Evolutionary conservation across 2,329 filamentous ascomycete genomes (phyloP).

Genomic region (Xylariaceae sp.): DNA sequence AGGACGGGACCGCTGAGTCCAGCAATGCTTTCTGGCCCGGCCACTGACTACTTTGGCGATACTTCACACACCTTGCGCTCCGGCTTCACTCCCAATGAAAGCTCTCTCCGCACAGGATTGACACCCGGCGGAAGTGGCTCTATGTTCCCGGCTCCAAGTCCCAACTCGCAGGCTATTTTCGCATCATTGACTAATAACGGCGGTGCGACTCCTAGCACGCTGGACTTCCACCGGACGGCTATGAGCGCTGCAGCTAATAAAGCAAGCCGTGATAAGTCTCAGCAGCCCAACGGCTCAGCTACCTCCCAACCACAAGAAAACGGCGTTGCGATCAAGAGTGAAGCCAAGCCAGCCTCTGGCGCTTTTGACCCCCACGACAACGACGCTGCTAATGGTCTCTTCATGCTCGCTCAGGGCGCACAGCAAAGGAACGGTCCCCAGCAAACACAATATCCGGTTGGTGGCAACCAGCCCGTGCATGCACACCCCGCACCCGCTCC

Average conservation of each 20-base stretch:
- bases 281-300: conserved; percentile 31
- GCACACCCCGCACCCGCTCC: conserved; percentile 44
- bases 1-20: conserved; percentile 91
- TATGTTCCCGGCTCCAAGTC: conserved; percentile 93
- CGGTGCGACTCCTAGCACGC: conserved; percentile 81
- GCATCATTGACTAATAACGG: conserved; percentile 70
- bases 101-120: conserved; percentile 82
- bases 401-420: conserved; percentile 75
- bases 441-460: conserved; percentile 48
- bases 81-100: conserved; percentile 95
- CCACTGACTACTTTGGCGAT: conserved; percentile 85
- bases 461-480: conserved; percentile 45
- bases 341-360: conserved; percentile 54
- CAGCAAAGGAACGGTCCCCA: conserved; percentile 55
- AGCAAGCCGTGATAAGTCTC: conserved; percentile 42
- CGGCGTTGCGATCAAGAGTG: conserved; percentile 43
- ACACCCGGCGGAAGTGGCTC: conserved; percentile 94
- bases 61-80: conserved; percentile 69
- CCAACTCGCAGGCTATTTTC: conserved; percentile 80
- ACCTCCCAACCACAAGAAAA: conserved; percentile 58
- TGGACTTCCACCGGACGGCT: conserved; percentile 94
- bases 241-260: conserved; percentile 74
- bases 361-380: conserved; percentile 87
- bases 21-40: conserved; percentile 89
- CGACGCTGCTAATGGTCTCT: conserved; percentile 91